Conservation (phyloP, 768 basidiomycete species). For the Podaxis sp. region DNA sequence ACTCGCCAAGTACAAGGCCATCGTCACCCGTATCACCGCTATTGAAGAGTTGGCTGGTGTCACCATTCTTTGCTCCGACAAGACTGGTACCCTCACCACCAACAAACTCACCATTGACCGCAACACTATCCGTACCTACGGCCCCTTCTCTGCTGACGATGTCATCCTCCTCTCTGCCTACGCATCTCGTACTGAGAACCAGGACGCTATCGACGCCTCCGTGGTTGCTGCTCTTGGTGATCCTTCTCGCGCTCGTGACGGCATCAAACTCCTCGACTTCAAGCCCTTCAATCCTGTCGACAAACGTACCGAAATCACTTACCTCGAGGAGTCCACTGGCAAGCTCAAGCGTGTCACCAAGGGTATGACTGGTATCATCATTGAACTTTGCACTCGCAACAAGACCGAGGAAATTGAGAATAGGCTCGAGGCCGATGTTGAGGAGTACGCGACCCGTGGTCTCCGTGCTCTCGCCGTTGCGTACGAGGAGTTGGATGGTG, state of each 20-base stretch:
- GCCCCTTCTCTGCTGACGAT: constrained; percentile 83
- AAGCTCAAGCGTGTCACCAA: constrained; percentile 98
- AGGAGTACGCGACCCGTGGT: constrained; percentile 94
- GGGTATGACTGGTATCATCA: constrained; percentile 99
- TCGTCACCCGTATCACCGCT: constrained; percentile 99
- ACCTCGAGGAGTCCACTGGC: constrained; percentile 88
- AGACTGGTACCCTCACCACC: constrained; percentile 97
- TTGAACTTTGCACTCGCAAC: constrained; percentile 95
- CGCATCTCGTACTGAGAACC: constrained; percentile 97
- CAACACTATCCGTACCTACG: constrained; percentile 87
- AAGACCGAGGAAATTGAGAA: constrained; percentile 92
- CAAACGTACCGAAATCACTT: constrained; percentile 99
- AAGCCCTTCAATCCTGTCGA: constrained; percentile 99
- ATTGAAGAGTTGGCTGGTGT: constrained; percentile 99
- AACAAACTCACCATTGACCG: constrained; percentile 99
- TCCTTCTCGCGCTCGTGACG: constrained; percentile 70
- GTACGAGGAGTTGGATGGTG: constrained; percentile 87
- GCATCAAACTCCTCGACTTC: constrained; percentile 96
- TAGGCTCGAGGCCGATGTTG: constrained; percentile 89
- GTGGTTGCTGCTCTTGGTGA: constrained; percentile 82
- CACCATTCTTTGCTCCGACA: constrained; percentile 98
- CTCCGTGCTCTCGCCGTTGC: constrained; percentile 97
- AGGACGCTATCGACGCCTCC: constrained; percentile 93
- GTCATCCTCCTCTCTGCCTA: constrained; percentile 94
- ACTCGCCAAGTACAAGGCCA: constrained; percentile 98